phyloP scores from a whole-genome alignment of 306 rosid species.

The Quercus variabilis region DNA sequence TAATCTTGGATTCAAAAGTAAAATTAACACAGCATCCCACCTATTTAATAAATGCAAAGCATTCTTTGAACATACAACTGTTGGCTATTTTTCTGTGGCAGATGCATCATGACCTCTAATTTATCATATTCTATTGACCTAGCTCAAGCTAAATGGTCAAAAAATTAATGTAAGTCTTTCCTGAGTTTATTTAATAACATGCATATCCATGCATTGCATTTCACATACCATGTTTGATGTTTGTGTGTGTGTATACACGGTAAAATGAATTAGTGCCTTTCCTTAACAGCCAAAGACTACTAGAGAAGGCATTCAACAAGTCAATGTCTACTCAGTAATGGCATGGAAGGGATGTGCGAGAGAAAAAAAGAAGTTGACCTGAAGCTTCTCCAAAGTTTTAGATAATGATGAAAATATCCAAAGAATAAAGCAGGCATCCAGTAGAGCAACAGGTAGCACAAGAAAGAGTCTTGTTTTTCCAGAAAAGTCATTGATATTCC shows the following conservation, averaged over 20 bases:
- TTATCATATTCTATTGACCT: neutral
- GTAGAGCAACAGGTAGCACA: constrained; percentile 67
- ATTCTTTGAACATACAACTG: neutral
- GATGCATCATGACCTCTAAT: neutral
- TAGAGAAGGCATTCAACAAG: neutral
- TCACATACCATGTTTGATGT: neutral
- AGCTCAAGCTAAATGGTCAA: neutral
- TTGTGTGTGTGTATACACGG: too few relatives aligned
- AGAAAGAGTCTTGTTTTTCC: constrained; percentile 62
- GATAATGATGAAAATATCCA: constrained; percentile 75
- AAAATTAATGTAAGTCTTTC: neutral
- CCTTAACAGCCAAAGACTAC: neutral
- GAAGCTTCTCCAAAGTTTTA: constrained; percentile 77
- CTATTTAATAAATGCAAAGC: too few relatives aligned
- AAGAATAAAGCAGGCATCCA: constrained; percentile 73
- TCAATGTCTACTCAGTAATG: neutral
- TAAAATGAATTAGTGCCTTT: constrained; percentile 1
- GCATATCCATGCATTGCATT: neutral
- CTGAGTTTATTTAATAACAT: neutral
- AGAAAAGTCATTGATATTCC: constrained; percentile 67
- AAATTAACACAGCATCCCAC: too few relatives aligned
- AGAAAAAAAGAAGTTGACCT: constrained; percentile 36
- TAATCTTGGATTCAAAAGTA: too few relatives aligned
- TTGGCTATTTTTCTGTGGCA: neutral
- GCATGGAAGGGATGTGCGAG: constrained; percentile 1